Percentiles rank a stretch among this genome's conserved stretches.
Conservation (phyloP, 2,329 filamentous ascomycete genomes). For the Gyromitra esculenta region DNA sequence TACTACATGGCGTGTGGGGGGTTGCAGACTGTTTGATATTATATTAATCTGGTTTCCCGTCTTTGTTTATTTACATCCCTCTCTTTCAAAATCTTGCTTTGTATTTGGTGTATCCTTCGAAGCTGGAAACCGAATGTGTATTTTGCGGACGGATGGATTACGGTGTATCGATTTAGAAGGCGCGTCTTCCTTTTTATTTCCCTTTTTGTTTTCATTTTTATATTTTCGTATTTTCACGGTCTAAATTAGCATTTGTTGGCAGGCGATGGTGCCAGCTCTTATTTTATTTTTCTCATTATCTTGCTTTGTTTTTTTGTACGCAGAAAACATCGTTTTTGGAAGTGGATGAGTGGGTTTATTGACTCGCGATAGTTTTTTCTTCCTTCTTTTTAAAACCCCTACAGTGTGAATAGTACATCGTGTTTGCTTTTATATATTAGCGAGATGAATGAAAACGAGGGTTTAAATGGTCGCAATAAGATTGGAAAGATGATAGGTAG, state of each 20-base stretch:
- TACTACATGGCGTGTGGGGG: constrained; percentile 41
- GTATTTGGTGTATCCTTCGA: constrained; percentile 13
- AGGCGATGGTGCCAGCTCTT: constrained; percentile 5
- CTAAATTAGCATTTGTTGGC: background rate
- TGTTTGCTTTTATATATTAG: constrained; percentile 18
- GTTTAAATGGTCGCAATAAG: constrained; percentile 6
- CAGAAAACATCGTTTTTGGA: constrained; percentile 40
- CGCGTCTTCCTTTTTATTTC: constrained; percentile 37
- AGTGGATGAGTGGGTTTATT: constrained; percentile 47
- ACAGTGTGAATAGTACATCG: constrained; percentile 33
- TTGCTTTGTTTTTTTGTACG: constrained; percentile 19
- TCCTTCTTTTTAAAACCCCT: constrained; percentile 28
- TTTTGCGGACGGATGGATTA: constrained; percentile 30
- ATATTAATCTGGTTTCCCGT: constrained; percentile 41
- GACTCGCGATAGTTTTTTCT: constrained; percentile 24
- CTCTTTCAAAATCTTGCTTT: constrained; percentile 35
- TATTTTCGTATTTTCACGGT: constrained; percentile 4
- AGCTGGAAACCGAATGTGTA: constrained; percentile 25
- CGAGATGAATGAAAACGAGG: constrained; percentile 30
- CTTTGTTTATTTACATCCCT: constrained; percentile 39
- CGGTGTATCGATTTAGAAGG: constrained; percentile 49
- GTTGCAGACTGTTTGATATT: constrained; percentile 50
- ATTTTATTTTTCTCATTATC: background rate
- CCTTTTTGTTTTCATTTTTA: constrained; percentile 2
- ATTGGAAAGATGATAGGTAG: background rate